Evolutionary conservation across 306 rosid species (phyloP), one percentile per base, ranked within the genome.

Genomic region (Vachellia pachyceras): DNA sequence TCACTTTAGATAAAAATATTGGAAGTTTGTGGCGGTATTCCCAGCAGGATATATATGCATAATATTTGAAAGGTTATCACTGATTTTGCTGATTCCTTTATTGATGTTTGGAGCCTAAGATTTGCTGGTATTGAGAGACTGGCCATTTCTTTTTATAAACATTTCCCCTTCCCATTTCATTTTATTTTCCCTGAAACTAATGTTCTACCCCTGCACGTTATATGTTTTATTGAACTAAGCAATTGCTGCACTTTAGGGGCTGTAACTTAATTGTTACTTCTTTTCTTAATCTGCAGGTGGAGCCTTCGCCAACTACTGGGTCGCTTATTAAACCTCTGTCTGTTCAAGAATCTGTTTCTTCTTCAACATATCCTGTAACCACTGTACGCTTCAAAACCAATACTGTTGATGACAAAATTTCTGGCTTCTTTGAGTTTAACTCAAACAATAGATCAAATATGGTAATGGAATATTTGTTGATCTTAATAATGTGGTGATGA

Each of bases 231-330:
- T 8, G 50, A 63, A 61, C 58, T 79, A 47, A 10, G 58, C 29
- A 40, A 41, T 77, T 78, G 40, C 75, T 60, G 55, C 69, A 35
- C 41, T 18, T 73, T 73, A 42, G 68, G 71, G 82, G 67, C 68
- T 84, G 82, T 74, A 79, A 52, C 71, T 76, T 72, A 33, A 49
- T 54, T 58, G 66, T 25, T 42, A 22, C 40, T 49, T 77, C 63
- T 70, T 37, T 47, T 22, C 52, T 46, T 70, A 33, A 76, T 67
- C 77, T 92, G 87, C 92, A 96, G 99, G 98, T 91, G 74, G 99
- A 93, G 82, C 98, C 98, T 89, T 96, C 99, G 58, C 99, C 97
- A 0, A 96, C 99, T 69, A 96, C 99, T 8, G 99, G 99, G 41
- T 88, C 97, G 83, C 84, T 96, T 80, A 71, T 84, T 57, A 89